These are phyloP conservation scores for Nicotiana tabacum DNA, from an alignment of 257 asterid genomes.

Conservation along the genomic window DNA sequence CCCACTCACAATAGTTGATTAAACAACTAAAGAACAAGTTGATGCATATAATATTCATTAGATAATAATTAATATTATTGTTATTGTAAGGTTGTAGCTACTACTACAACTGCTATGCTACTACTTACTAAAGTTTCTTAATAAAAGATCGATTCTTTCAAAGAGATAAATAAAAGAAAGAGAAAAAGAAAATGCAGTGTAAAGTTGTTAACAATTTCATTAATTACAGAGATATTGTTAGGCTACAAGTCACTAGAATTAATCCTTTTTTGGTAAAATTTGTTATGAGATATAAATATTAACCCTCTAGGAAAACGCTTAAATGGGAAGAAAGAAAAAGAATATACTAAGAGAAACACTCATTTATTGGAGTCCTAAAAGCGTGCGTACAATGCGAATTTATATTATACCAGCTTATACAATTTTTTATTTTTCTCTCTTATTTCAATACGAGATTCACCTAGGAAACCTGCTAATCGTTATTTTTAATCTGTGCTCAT, in stretches of 20 bases:
- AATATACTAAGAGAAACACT: background rate
- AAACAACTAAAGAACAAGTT: background rate
- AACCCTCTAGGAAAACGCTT: background rate
- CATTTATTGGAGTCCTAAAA: background rate
- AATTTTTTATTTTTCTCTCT: too few species aligned
- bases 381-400: too few species aligned
- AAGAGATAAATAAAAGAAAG: background rate
- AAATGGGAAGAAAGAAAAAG: background rate
- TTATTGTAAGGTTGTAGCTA: background rate
- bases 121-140: background rate
- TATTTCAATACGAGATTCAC: too few species aligned
- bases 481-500: too few species aligned
- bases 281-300: background rate
- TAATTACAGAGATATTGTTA: background rate
- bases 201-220: background rate
- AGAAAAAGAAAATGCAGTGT: background rate
- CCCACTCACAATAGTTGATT: constrained; percentile 31
- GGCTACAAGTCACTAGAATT: background rate
- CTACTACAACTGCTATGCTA: background rate
- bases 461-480: too few species aligned
- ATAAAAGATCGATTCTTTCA: too few species aligned
- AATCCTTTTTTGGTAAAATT: background rate
- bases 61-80: background rate
- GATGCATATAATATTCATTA: background rate
- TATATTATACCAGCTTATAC: too few species aligned